Evolutionary conservation across 257 asterid genomes (phyloP).

Genomic region (Nicotiana tabacum): DNA sequence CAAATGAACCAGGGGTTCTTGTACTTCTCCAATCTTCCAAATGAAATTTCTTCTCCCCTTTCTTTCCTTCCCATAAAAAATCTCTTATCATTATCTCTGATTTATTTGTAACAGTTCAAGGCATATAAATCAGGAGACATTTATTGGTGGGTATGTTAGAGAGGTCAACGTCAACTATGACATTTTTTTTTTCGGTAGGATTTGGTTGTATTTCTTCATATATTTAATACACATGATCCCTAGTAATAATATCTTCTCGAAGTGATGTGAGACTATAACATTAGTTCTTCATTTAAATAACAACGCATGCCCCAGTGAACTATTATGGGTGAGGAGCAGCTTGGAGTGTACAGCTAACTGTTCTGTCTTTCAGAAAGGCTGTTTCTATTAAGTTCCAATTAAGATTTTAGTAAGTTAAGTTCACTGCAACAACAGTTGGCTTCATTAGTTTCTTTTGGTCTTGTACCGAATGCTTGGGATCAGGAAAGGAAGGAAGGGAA

Average conservation of each 20-base stretch:
- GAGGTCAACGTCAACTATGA: neutral
- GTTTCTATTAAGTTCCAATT: neutral
- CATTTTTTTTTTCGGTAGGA: neutral
- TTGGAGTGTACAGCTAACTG: neutral
- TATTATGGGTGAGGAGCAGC: neutral
- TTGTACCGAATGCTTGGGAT: neutral
- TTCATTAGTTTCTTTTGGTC: neutral
- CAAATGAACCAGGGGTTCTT: neutral
- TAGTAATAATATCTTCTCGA: neutral
- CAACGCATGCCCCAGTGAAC: neutral
- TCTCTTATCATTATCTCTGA: neutral
- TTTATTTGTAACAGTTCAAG: neutral
- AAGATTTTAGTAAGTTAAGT: neutral
- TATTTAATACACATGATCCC: neutral
- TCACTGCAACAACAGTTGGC: neutral
- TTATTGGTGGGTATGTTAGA: neutral
- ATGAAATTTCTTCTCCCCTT: neutral
- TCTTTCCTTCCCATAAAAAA: neutral
- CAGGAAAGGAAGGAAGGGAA: neutral
- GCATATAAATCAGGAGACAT: neutral
- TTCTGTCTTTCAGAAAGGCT: neutral
- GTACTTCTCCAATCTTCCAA: slow-evolving; percentile 4
- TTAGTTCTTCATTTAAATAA: neutral
- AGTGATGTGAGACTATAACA: neutral
- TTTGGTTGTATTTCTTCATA: neutral